These are phyloP conservation scores for Sanghuangporus weigelae DNA, from an alignment of 1,284 basidiomycete genomes.

Conservation along the genomic window DNA sequence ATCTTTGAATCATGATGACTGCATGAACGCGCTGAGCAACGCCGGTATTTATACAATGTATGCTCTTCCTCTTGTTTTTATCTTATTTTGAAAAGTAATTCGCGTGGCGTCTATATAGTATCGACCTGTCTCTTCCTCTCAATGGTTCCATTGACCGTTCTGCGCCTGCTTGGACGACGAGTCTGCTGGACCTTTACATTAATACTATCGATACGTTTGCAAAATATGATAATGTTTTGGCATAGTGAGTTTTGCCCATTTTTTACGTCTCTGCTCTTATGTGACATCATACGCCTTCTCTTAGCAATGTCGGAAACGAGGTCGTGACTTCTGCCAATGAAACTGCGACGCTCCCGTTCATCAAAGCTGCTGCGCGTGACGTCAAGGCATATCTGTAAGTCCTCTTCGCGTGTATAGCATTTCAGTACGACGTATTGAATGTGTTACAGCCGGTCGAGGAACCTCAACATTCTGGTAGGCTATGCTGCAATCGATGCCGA, in stretches of 20 bases:
- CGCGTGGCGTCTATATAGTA: slow-evolving; percentile 34
- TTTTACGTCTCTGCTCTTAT: not conserved
- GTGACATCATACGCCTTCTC: not conserved
- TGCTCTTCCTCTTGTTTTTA: slow-evolving; percentile 23
- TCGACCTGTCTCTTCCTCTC: slow-evolving; percentile 79
- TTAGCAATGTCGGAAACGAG: slow-evolving; percentile 84
- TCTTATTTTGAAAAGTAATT: slow-evolving; percentile 12
- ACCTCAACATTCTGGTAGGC: slow-evolving; percentile 67
- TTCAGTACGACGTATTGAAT: not conserved
- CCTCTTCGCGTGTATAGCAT: not conserved
- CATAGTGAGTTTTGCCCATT: slow-evolving; percentile 31
- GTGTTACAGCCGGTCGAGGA: slow-evolving; percentile 32
- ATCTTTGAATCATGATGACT: slow-evolving; percentile 76
- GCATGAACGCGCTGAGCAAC: slow-evolving; percentile 73
- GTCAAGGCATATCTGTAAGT: slow-evolving; percentile 62
- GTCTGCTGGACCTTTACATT: slow-evolving; percentile 77
- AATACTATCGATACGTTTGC: slow-evolving; percentile 74
- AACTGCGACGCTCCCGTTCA: slow-evolving; percentile 69
- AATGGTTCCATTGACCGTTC: slow-evolving; percentile 84
- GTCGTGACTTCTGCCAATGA: slow-evolving; percentile 58
- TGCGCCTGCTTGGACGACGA: slow-evolving; percentile 77
- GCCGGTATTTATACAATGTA: slow-evolving; percentile 89
- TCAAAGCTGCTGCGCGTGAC: slow-evolving; percentile 91
- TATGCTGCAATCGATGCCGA: slow-evolving; percentile 84
- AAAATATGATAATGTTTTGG: slow-evolving; percentile 81